phyloP scores from a whole-genome alignment of 2,329 filamentous ascomycete genomes.

The Magnaporthiopsis incrustans region DNA sequence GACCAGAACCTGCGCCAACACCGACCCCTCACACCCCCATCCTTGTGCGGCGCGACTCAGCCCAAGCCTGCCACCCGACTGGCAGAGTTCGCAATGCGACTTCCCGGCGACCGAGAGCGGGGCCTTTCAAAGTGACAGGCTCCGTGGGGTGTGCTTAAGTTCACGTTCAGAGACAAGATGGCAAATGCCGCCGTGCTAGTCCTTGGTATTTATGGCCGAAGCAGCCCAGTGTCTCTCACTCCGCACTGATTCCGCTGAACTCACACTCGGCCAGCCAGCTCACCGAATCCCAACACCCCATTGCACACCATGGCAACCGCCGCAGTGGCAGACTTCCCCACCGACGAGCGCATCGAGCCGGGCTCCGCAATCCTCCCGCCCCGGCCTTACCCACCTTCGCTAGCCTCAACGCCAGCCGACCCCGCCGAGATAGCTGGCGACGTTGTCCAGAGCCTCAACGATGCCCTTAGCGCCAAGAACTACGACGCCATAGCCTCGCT shows the following conservation, averaged over 20 bases:
- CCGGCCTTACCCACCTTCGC: constrained; percentile 31
- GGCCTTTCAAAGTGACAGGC: too few species aligned
- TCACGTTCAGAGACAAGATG: too few species aligned
- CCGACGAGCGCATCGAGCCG: constrained; percentile 20
- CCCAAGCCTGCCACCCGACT: neutral
- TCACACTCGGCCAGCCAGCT: neutral
- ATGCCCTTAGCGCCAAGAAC: constrained; percentile 27
- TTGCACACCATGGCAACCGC: neutral
- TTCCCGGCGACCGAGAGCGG: neutral
- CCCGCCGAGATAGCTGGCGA: constrained; percentile 28
- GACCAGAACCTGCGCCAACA: neutral
- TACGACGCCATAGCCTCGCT: constrained; percentile 25
- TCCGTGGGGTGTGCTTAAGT: neutral
- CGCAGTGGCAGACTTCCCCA: constrained; percentile 2
- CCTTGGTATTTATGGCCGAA: neutral
- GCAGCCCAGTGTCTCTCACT: neutral
- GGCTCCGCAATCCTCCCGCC: constrained; percentile 47
- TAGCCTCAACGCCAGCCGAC: constrained; percentile 22
- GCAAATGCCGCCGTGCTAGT: neutral
- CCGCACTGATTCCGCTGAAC: neutral
- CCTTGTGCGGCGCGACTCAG: neutral
- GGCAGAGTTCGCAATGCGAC: neutral
- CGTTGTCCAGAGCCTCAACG: constrained; percentile 32
- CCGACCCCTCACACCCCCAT: too few species aligned
- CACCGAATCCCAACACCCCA: too few species aligned